Evolutionary conservation across 169 alveolate genomes (phyloP).

Genomic region (Plasmodium sp.): DNA sequence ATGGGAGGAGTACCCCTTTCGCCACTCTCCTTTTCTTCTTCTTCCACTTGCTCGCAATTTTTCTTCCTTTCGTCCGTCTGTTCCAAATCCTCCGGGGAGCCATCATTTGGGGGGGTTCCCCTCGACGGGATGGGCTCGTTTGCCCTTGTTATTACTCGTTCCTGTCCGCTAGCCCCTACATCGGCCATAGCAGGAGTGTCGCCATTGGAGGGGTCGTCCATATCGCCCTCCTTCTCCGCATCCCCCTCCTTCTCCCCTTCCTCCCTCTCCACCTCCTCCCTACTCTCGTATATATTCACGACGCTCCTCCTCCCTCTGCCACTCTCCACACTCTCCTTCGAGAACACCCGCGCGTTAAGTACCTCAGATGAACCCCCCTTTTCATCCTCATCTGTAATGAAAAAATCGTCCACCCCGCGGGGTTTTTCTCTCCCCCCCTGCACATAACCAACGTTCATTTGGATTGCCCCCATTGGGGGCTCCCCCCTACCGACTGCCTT

Average conservation of each 20-base stretch:
- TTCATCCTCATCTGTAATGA: constrained; percentile 1
- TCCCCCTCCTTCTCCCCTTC: not conserved
- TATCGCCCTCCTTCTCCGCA: not conserved
- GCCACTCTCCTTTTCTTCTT: not conserved
- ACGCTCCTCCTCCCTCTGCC: not conserved
- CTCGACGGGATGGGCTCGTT: not conserved
- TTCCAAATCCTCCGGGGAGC: not conserved
- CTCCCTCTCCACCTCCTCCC: not conserved
- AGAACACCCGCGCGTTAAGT: not conserved
- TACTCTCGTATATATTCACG: constrained; percentile 49
- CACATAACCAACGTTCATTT: not conserved
- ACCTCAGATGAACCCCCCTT: not conserved
- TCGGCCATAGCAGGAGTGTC: not conserved
- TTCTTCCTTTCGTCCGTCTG: not conserved
- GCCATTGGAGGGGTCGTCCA: not conserved
- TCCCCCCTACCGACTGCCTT: not conserved
- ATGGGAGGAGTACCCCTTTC: not conserved
- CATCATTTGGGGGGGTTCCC: not conserved
- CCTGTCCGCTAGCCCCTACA: not conserved
- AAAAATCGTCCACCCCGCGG: not conserved
- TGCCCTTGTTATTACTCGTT: not conserved
- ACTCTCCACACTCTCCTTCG: not conserved
- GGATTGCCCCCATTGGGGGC: not conserved
- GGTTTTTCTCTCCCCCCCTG: not conserved
- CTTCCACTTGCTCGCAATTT: not conserved